These are phyloP conservation scores for Panaeolus cyanescens DNA, from an alignment of 768 basidiomycete genomes.

Conservation along the genomic window DNA sequence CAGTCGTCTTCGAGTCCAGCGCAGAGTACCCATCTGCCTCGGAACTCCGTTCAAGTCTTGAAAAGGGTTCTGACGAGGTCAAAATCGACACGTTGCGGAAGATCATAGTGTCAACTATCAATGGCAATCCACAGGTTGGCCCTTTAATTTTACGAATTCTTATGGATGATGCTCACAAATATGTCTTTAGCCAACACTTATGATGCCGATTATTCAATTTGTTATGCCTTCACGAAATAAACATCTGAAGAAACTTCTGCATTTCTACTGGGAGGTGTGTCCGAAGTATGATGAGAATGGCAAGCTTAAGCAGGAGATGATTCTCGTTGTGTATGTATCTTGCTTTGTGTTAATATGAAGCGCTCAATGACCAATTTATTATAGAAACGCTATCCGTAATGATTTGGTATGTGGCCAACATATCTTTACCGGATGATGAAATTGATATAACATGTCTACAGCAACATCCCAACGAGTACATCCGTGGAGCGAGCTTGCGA, in stretches of 20 bases:
- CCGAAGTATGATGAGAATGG: slow-evolving; percentile 97
- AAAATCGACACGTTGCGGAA: slow-evolving; percentile 94
- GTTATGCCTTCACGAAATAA: slow-evolving; percentile 95
- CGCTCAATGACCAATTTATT: slow-evolving; percentile 8
- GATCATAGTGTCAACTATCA: slow-evolving; percentile 92
- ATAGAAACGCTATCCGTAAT: slow-evolving; percentile 94
- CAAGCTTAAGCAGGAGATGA: slow-evolving; percentile 99
- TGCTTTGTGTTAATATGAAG: not conserved
- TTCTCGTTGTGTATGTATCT: slow-evolving; percentile 86
- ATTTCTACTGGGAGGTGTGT: slow-evolving; percentile 97
- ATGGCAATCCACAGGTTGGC: slow-evolving; percentile 88
- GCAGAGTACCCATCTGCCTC: slow-evolving; percentile 77
- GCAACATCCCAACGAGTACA: slow-evolving; percentile 99
- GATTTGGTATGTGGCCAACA: slow-evolving; percentile 70
- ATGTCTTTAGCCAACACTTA: slow-evolving; percentile 68
- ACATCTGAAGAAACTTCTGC: slow-evolving; percentile 93
- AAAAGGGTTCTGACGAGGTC: slow-evolving; percentile 96
- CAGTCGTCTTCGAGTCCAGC: slow-evolving; percentile 72
- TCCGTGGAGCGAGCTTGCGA: slow-evolving; percentile 95
- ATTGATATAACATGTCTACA: slow-evolving; percentile 27
- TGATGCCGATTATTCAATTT: slow-evolving; percentile 99
- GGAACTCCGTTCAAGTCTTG: slow-evolving; percentile 79
- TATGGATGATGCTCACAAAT: slow-evolving; percentile 3
- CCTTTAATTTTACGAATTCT: not conserved
- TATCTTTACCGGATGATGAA: slow-evolving; percentile 2